Base-by-base conservation (phyloP, 164 flowering plant genomes). In the Stephania cephalantha region DNA sequence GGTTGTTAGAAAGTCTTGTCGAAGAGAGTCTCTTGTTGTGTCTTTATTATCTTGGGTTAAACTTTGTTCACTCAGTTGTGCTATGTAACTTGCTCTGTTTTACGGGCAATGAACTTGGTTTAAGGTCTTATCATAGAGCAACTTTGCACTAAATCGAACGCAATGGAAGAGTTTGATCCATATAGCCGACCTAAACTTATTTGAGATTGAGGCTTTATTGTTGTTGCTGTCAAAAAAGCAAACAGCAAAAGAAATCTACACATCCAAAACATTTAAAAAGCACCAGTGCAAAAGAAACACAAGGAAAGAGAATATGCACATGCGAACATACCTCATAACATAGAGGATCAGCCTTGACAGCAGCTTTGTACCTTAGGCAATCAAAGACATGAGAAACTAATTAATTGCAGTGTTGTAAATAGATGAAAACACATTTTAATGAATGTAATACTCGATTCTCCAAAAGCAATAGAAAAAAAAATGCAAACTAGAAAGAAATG, bases 361-460 rank as follows among this genome's bases (percentile, higher is more conserved):
- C 99, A 83, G 99, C 98, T 86, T 87, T 91, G 83, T 91, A 96
- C 98, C 99, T 95, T 75, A 69, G 80, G 87, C 75, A 29, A 75
- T 31, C 48, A 76, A 50, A 22, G 17, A 71, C 15, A 13, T 0
- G 5, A 31, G 55, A n/a, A 45, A 42, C 9, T 10, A 31, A 12
- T 50, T 35, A 35, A 35, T 35, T 61, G n/a, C n/a, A 18, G n/a
- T 18, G 66, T 18, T 61, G 20, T n/a, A 61, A 18, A 12, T 15
- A 17, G 66, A n/a, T 6, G 6, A 61, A 18, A 53, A 53, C 5
- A 53, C 18, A 61, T n/a, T 18, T n/a, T 18, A 18, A 61, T n/a
- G 29, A 61, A 61, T 25, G 20, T 61, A 7, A 61, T 61, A 53
- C 61, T 6, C 4, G n/a, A 13, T 53, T 53, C 61, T 4, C 61